These are phyloP conservation scores for Skeletonema grethae DNA, from an alignment of 108 stramenopile genomes.

Conservation along the genomic window DNA sequence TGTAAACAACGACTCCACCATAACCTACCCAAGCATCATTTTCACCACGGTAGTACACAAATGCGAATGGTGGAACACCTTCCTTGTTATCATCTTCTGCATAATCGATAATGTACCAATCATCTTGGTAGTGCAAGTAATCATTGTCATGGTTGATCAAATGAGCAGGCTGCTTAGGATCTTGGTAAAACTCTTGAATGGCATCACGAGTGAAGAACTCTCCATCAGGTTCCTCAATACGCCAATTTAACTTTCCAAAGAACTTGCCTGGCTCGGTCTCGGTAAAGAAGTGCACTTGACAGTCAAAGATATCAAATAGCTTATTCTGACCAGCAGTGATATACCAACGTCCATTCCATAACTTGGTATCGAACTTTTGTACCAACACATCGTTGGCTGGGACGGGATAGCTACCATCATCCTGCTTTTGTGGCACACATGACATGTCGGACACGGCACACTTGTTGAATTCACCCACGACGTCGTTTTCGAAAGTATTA, in stretches of 20 bases:
- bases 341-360: slow-evolving; percentile 92
- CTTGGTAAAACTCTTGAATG: slow-evolving; percentile 89
- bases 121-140: slow-evolving; percentile 96
- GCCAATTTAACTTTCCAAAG: slow-evolving; percentile 93
- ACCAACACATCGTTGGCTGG: slow-evolving; percentile 67
- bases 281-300: slow-evolving; percentile 97
- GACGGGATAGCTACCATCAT: slow-evolving; percentile 91
- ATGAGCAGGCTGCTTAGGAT: slow-evolving; percentile 82
- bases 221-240: slow-evolving; percentile 94
- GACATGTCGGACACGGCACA: slow-evolving; percentile 91
- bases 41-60: slow-evolving; percentile 93
- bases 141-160: slow-evolving; percentile 97
- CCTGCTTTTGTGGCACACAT: slow-evolving; percentile 90
- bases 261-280: slow-evolving; percentile 85
- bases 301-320: slow-evolving; percentile 94
- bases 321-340: slow-evolving; percentile 94
- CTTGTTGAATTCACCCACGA: slow-evolving; percentile 96
- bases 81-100: slow-evolving; percentile 78
- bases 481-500: slow-evolving; percentile 92
- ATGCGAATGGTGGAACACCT: slow-evolving; percentile 85
- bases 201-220: slow-evolving; percentile 95
- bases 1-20: slow-evolving; percentile 95
- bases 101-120: slow-evolving; percentile 96
- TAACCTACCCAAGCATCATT: slow-evolving; percentile 99
- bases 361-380: slow-evolving; percentile 79